phyloP scores from a whole-genome alignment of 2,329 filamentous ascomycete genomes.

The Capronia epimyces region DNA sequence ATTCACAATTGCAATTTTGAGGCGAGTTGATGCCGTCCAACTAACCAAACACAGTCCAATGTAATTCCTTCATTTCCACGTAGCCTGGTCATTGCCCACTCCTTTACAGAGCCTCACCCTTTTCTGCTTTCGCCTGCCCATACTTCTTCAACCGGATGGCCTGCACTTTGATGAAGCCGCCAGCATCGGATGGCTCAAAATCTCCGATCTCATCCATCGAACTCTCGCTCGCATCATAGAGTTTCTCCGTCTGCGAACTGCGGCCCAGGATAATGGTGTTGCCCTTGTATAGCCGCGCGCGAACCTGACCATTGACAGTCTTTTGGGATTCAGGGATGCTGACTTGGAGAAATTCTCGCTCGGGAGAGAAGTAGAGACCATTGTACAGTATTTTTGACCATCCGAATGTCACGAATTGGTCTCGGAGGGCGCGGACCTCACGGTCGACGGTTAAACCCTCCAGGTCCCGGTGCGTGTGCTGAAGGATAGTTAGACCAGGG shows the following conservation, averaged over 20 bases:
- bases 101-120: slow-evolving; percentile 4
- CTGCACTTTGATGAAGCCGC: slow-evolving; percentile 52
- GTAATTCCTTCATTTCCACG: too few species aligned
- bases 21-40: too few species aligned
- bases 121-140: slow-evolving; percentile 37
- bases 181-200: slow-evolving; percentile 62
- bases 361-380: slow-evolving; percentile 56
- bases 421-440: slow-evolving; percentile 62
- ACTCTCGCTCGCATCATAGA: slow-evolving; percentile 61
- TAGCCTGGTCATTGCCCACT: not conserved
- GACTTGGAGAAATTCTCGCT: slow-evolving; percentile 66
- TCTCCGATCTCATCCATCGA: slow-evolving; percentile 66
- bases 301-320: slow-evolving; percentile 57
- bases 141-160: slow-evolving; percentile 43
- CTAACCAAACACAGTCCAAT: too few species aligned
- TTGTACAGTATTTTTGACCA: slow-evolving; percentile 35
- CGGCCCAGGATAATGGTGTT: slow-evolving; percentile 55
- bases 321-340: slow-evolving; percentile 57
- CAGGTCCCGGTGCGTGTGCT: slow-evolving; percentile 55
- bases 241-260: slow-evolving; percentile 60
- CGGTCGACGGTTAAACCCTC: slow-evolving; percentile 64
- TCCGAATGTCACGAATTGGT: slow-evolving; percentile 64
- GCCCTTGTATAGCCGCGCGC: slow-evolving; percentile 63
- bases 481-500: slow-evolving; percentile 47
- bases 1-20: too few species aligned